Base-by-base conservation (phyloP, 176 grass and related monocot species). In the Raddia guianensis region DNA sequence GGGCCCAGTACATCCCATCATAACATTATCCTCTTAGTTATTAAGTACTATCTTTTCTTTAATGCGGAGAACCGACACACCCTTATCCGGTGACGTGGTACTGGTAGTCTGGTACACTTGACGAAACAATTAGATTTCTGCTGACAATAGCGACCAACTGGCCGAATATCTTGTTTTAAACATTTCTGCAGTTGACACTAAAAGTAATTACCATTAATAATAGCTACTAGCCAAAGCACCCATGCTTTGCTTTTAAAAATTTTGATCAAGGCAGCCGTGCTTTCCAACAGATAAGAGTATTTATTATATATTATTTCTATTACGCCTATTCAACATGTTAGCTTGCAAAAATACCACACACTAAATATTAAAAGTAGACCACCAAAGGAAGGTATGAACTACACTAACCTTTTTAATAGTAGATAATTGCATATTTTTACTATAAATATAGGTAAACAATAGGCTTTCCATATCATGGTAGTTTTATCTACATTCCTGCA, bases 21-120 rank as follows among this genome's bases (percentile, higher is more conserved):
- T n/a, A 35, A 44, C 32, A 82, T 65, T 82, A 65, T 82, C 80
- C 32, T 20, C 70, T 42, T 51, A 15, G 1, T 63, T 44, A 18
- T 52, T 44, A 49, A 49, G 42, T 43, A 73, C 2, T 73, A 27
- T 27, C 27, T 63, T 21, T 63, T 63, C 68, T 72, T 27, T 11
- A 52, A 82, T 53, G n/a, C 7, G 4, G 37, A 72, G 32, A 73
- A 54, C 70, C 47, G 59, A 33, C 59, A 83, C 11, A 49, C 9
- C 9, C 35, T 66, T 65, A 66, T 83, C 81, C 19, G 37, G 35
- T 66, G 71, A 75, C 19, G 19, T 27, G 27, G 27, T 27, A 27
- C 27, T 27, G 27, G 27, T 27, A 27, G 27, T 27, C 27, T 56
- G 60, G 71, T 10, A 43, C 59, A 46, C 50, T 68, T 0, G n/a